Evolutionary conservation across 2,329 filamentous ascomycete species (phyloP), one percentile per base, ranked within the genome.

Genomic region (Fusarium xyrophilum): DNA sequence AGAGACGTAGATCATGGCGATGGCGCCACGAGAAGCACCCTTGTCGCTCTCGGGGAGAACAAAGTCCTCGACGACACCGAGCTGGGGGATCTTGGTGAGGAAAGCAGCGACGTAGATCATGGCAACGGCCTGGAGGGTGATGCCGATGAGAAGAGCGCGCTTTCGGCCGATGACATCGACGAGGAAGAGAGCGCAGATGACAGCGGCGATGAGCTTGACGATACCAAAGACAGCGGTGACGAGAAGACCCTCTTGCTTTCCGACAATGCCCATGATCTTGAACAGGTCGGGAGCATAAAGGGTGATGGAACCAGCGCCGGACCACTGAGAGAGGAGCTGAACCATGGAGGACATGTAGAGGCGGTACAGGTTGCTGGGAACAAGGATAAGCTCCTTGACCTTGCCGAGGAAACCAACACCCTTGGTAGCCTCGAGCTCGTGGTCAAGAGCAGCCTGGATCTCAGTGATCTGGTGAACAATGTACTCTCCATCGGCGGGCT

Each of bases 121-220:
- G 17, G 87, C 71, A 13, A 90, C 75, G 19, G 83, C 82, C 75
- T 91, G 88, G 2, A 89, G 79, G 4, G 80, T 81, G 69, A 90
- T 90, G 5, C 88, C 88, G 1, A 84, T 76, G 21, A 89, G 81
- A 1, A 91, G 82, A 1, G 88, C 83, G 11, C 88, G 86, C 78
- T 93, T 93, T 61, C 92, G 89, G 7, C 92, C 92, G 68, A 94
- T 89, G 56, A 91, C 88, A 71, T 94, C 92, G 67, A 94, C 91
- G 12, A 94, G 84, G 84, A 94, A 93, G 54, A 93, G 83, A 1
- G 91, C 91, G 76, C 91, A 94, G 39, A 87, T 69, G 33, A 93
- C 75, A 17, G 90, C 87, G 0, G 89, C 85, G 10, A 86, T 76
- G 56, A 94, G 86, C 75, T 94, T 94, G 71, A 93, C 83, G 53